Base-by-base conservation (phyloP, 2,329 filamentous ascomycete genomes). In the Apiospora aurea region DNA sequence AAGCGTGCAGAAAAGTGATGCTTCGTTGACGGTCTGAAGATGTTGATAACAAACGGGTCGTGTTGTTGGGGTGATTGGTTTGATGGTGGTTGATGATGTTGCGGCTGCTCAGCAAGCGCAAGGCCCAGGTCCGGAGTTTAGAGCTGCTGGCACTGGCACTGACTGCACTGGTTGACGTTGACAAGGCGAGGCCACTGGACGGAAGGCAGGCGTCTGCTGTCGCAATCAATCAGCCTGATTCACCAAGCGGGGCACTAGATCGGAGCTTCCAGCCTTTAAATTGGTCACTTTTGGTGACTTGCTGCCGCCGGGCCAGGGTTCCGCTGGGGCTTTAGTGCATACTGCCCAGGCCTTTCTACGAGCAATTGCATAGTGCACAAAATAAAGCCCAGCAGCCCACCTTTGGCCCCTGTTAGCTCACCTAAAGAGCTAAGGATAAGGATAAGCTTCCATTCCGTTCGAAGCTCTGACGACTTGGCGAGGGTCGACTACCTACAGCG, bases 201-300 rank as follows among this genome's bases (percentile, higher is more conserved):
- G 68, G 68, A 51, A 69, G 68, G 68, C 68, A 69, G 68, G 68
- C 68, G 68, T 51, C 24, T 68, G 68, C 21, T 69, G 68, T 69
- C 68, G 68, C 68, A 69, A 69, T 51, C 68, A 79, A 79, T 79
- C 78, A 77, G 76, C 74, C 74, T 73, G 74, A 79, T 79, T 75
- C 76, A 76, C 13, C 47, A 74, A 74, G 34, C 67, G 70, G 70
- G 71, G 73, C 49, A 11, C 68, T 57, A 69, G n/a, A 11, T 10
- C 66, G 69, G 53, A 71, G 67, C 67, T 69, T 29, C n/a, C 21
- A 21, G n/a, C 46, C 67, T 38, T 18, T 67, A 29, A 21, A 38
- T 38, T 38, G 34, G 34, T 5, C 2, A 38, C 5, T 21, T 29
- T 38, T 38, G 34, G 34, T 5, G 34, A 38, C 5, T 21, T 29